Conservation (phyloP, 768 basidiomycete genomes). For the Lentinus tigrinus region DNA sequence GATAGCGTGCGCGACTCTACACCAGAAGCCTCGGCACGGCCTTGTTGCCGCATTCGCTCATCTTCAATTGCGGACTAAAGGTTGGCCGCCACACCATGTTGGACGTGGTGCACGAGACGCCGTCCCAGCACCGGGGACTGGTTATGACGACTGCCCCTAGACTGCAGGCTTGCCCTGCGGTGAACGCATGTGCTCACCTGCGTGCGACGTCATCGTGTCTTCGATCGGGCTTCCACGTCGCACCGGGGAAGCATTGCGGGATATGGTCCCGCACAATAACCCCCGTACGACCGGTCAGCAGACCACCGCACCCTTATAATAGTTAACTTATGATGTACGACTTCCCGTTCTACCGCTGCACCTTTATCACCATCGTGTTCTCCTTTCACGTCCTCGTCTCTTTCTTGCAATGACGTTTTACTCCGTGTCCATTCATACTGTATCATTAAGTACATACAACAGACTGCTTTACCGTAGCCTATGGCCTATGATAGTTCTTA, state of each 20-base stretch:
- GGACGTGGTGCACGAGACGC: neutral
- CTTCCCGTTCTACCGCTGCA: constrained; percentile 6
- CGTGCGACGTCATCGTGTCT: constrained; percentile 9
- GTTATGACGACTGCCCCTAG: constrained; percentile 5
- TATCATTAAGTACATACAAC: constrained; percentile 20
- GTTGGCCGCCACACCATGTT: neutral
- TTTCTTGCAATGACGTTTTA: neutral
- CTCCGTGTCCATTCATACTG: constrained; percentile 4
- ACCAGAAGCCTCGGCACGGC: neutral
- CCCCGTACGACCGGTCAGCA: constrained; percentile 13
- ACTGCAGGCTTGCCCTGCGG: neutral
- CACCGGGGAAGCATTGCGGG: constrained; percentile 1
- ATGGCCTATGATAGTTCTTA: constrained; percentile 6
- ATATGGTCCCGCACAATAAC: constrained; percentile 5
- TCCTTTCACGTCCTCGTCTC: neutral
- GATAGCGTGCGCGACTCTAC: neutral
- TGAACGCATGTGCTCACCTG: neutral
- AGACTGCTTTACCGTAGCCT: constrained; percentile 13
- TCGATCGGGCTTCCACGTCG: constrained; percentile 11
- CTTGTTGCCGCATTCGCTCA: neutral
- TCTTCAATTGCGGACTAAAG: constrained; percentile 1
- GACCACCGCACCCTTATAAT: neutral
- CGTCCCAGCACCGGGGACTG: neutral
- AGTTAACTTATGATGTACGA: constrained; percentile 12
- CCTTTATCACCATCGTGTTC: neutral